A percentile compares a stretch with the other conserved stretches of the same genome.
Conservation (phyloP, 345 rosid genomes). For the Camelina sativa region DNA sequence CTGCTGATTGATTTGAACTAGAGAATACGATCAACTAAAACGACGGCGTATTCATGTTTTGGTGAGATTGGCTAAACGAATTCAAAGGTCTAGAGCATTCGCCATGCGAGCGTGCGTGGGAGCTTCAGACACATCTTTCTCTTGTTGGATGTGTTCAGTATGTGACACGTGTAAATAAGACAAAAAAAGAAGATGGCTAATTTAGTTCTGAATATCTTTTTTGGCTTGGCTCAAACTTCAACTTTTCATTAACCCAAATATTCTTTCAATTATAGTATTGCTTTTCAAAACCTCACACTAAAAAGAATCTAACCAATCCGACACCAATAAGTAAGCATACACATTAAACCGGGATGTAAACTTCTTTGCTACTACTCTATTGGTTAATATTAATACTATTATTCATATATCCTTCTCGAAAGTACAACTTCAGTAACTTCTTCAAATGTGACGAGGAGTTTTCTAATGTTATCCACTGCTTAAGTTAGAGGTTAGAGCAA, state of each 20-base stretch:
- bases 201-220: neutral
- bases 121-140: conserved; percentile 42
- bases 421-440: neutral
- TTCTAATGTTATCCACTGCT: neutral
- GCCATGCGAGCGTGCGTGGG: conserved; percentile 35
- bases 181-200: neutral
- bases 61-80: conserved; percentile 11
- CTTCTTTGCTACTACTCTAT: conserved; percentile 6
- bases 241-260: neutral
- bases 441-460: neutral
- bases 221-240: neutral
- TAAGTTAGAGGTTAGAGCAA: neutral
- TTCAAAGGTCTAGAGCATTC: conserved; percentile 21
- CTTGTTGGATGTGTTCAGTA: conserved; percentile 26
- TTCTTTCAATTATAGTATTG: neutral
- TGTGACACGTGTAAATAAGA: conserved; percentile 28
- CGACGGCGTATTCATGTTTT: conserved; percentile 24
- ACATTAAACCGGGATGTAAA: neutral
- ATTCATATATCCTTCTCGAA: neutral
- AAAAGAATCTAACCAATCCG: neutral
- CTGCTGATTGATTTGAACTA: neutral
- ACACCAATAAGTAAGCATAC: neutral
- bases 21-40: neutral
- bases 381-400: neutral
- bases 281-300: neutral